Conservation (phyloP, 1,284 basidiomycete genomes). For the Cystobasidiaceae sp. region DNA sequence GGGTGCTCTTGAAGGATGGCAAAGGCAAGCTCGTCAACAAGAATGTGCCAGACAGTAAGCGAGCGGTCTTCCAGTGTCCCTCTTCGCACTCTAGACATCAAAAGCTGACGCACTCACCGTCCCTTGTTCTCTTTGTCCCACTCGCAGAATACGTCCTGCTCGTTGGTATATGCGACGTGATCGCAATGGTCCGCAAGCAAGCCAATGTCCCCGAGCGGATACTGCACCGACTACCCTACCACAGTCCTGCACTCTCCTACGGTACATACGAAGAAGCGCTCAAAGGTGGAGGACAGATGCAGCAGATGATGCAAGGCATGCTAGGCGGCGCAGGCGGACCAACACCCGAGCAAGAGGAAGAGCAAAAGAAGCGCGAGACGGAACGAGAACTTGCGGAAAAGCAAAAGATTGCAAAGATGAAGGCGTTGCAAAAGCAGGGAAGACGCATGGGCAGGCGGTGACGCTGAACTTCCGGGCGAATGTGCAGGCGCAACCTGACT, state of each 20-base stretch:
- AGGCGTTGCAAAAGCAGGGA: slow-evolving; percentile 27
- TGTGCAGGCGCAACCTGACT: too few relatives aligned
- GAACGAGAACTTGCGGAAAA: slow-evolving; percentile 26
- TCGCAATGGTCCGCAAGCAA: slow-evolving; percentile 9
- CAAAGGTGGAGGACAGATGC: slow-evolving; percentile 28
- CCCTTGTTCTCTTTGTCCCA: neutral
- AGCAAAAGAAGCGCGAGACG: slow-evolving; percentile 9
- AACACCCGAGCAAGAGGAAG: slow-evolving; percentile 17
- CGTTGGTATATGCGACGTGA: slow-evolving; percentile 14
- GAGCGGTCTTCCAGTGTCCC: neutral
- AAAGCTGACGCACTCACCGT: neutral
- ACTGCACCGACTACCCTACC: slow-evolving; percentile 13
- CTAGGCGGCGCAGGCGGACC: slow-evolving; percentile 10
- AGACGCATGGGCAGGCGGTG: slow-evolving; percentile 25
- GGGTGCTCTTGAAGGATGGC: slow-evolving; percentile 69
- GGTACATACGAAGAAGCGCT: slow-evolving; percentile 25
- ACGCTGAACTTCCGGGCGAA: too few relatives aligned
- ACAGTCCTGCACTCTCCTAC: slow-evolving; percentile 25
- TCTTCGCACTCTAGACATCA: too few relatives aligned
- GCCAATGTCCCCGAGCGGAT: neutral
- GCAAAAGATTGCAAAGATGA: slow-evolving; percentile 28
- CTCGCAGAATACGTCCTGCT: slow-evolving; percentile 21
- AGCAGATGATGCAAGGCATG: slow-evolving; percentile 31
- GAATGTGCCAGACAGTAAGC: slow-evolving; percentile 72
- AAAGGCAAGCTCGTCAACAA: slow-evolving; percentile 67